A percentile compares a stretch with the other conserved stretches of the same genome.
Conservation (phyloP, 2,329 filamentous ascomycete genomes). For the Aureobasidium sp. region DNA sequence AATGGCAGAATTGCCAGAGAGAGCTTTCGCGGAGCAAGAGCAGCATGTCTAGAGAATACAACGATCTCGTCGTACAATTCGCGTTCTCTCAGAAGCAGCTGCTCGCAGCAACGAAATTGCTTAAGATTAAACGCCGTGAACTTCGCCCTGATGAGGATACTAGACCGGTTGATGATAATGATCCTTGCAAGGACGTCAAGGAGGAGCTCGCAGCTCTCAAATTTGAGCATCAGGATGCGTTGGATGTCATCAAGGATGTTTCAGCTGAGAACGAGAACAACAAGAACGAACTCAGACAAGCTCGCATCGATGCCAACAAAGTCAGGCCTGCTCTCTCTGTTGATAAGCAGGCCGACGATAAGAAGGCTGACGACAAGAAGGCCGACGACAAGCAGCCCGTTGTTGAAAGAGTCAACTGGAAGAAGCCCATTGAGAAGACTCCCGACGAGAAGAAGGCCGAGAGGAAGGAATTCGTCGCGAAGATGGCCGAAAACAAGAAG, state of each 20-base stretch:
- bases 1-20: background rate
- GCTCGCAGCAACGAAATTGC: background rate
- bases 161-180: background rate
- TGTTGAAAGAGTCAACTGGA: too few relatives aligned
- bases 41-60: background rate
- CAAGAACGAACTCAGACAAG: background rate
- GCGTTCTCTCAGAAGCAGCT: background rate
- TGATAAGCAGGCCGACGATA: background rate
- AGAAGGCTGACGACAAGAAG: too few relatives aligned
- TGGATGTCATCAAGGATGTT: background rate
- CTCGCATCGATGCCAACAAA: background rate
- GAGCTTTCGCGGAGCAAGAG: too few relatives aligned
- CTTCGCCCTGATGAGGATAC: background rate
- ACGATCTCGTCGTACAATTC: background rate
- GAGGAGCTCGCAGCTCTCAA: background rate
- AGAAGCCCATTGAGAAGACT: too few relatives aligned
- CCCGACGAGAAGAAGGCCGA: background rate
- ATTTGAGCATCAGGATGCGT: background rate
- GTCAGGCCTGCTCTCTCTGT: background rate
- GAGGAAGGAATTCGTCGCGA: too few relatives aligned
- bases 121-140: background rate
- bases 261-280: background rate
- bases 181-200: slow-evolving; percentile 6
- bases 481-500: too few relatives aligned
- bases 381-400: background rate